These are phyloP conservation scores for Backusella morwellensis DNA, from an alignment of 192 early-diverging fungal species.

Conservation along the genomic window DNA sequence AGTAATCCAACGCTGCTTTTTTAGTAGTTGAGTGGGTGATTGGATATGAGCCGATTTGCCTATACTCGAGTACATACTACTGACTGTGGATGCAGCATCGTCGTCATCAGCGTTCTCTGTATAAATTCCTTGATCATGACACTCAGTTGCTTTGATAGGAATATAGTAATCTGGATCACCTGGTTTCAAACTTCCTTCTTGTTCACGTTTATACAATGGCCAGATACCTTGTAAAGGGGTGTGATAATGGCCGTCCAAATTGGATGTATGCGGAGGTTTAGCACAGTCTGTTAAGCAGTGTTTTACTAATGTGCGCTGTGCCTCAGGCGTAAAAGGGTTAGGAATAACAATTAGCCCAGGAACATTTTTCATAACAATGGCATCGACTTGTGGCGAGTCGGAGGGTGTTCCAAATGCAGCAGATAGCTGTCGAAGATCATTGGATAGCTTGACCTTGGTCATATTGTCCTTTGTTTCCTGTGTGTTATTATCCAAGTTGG, in stretches of 20 bases:
- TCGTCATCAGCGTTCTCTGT: constrained; percentile 14
- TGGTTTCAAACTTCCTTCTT: constrained; percentile 19
- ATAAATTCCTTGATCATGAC: constrained; percentile 31
- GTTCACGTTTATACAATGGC: constrained; percentile 47
- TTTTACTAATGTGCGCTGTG: constrained; percentile 66
- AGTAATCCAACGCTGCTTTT: constrained; percentile 68
- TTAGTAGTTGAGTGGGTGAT: constrained; percentile 41
- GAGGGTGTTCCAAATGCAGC: neutral
- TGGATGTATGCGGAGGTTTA: constrained; percentile 76
- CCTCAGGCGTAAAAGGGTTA: constrained; percentile 64
- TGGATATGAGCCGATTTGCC: constrained; percentile 15
- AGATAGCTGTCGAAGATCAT: neutral
- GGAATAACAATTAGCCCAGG: constrained; percentile 79
- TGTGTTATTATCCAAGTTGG: neutral
- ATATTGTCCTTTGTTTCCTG: neutral
- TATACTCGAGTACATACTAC: neutral
- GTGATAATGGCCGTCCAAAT: constrained; percentile 84
- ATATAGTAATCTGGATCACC: constrained; percentile 26
- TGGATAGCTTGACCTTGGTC: neutral
- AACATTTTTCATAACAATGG: constrained; percentile 1
- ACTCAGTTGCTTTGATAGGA: constrained; percentile 32
- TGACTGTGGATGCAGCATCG: constrained; percentile 6
- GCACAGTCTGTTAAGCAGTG: constrained; percentile 74
- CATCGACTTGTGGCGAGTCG: neutral
- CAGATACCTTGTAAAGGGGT: constrained; percentile 62